phyloP scores from a whole-genome alignment of 192 early-diverging fungal species.

The Coemansia sp. region DNA sequence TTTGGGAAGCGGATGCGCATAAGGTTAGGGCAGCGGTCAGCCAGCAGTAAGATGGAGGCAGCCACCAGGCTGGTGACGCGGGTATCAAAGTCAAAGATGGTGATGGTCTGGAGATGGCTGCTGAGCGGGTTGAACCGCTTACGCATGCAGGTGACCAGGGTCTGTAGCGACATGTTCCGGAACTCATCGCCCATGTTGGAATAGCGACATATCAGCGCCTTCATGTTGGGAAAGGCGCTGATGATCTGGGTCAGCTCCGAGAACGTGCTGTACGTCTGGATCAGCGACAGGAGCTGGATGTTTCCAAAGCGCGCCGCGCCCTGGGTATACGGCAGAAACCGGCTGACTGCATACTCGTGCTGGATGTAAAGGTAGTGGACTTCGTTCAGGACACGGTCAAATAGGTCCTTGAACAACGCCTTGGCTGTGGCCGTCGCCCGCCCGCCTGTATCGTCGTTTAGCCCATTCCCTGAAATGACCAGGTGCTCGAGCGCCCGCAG shows the following conservation, averaged over 20 bases:
- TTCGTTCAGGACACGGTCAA: neutral
- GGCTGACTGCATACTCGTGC: neutral
- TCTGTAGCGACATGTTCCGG: neutral
- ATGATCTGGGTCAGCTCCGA: neutral
- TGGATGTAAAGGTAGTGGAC: slow-evolving; percentile 1
- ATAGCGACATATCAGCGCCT: neutral
- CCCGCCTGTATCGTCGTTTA: too few species aligned
- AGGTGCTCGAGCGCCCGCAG: neutral
- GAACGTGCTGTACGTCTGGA: neutral
- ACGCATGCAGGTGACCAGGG: neutral
- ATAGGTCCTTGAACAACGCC: neutral
- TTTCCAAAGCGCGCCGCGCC: neutral
- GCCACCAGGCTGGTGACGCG: neutral
- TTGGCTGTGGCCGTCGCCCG: neutral
- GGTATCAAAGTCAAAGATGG: neutral
- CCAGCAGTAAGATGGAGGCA: neutral
- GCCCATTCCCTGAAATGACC: too few species aligned
- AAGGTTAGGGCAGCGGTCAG: slow-evolving; percentile 2
- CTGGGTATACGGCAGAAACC: neutral
- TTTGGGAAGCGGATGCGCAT: neutral
- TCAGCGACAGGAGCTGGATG: neutral
- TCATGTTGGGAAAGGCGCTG: neutral
- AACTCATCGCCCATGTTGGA: slow-evolving; percentile 2
- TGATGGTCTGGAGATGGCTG: neutral
- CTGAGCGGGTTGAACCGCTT: neutral